These are phyloP conservation scores for Wickerhamomyces rabaulensis DNA, from an alignment of 805 yeast genomes.

Conservation along the genomic window DNA sequence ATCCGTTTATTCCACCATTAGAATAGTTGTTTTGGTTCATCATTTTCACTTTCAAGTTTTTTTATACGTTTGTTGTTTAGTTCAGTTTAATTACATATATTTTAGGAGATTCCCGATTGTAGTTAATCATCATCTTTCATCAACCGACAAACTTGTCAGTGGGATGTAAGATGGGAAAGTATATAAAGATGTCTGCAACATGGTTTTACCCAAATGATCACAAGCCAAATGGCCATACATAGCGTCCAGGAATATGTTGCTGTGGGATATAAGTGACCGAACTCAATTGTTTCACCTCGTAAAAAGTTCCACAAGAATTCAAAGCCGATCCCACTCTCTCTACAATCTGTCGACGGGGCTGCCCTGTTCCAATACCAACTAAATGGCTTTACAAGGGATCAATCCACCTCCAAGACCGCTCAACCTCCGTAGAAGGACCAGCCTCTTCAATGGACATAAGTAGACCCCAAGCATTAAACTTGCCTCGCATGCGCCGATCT, in stretches of 20 bases:
- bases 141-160: not conserved
- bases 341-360: constrained; percentile 98
- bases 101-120: not conserved
- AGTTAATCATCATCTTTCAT: not conserved
- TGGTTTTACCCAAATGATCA: constrained; percentile 99
- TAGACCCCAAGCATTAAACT: constrained; percentile 25
- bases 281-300: constrained; percentile 17
- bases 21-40: not conserved
- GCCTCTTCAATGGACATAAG: constrained; percentile 12
- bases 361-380: constrained; percentile 55
- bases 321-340: constrained; percentile 58
- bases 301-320: constrained; percentile 42
- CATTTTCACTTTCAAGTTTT: not conserved
- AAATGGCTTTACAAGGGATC: not conserved
- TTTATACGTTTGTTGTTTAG: not conserved
- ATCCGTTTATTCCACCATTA: constrained; percentile 97
- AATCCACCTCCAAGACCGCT: constrained; percentile 39
- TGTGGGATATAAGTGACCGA: constrained; percentile 47
- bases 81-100: not conserved
- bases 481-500: constrained; percentile 58
- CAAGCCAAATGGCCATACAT: constrained; percentile 86
- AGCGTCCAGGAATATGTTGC: constrained; percentile 99
- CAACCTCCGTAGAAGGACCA: constrained; percentile 36
- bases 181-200: constrained; percentile 79
- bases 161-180: not conserved